Evolutionary conservation across 2,329 filamentous ascomycete species (phyloP).

Genomic region (Ascochyta rabiei): DNA sequence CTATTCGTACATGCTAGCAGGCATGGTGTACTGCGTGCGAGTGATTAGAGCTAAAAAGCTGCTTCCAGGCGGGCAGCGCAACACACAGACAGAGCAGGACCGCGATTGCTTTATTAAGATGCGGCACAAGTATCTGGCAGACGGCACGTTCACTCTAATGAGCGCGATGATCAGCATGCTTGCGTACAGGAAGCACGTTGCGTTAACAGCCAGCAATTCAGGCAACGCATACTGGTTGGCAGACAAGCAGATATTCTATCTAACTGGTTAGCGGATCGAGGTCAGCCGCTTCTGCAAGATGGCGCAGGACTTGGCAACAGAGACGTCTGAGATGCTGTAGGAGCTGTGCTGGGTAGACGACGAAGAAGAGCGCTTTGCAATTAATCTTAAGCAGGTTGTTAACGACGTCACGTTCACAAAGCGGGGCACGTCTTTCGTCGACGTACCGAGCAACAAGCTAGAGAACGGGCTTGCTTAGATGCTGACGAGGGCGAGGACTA

Average conservation of each 20-base stretch:
- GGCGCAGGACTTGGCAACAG: not conserved
- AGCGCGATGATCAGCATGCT: not conserved
- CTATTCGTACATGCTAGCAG: constrained; percentile 24
- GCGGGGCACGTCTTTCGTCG: not conserved
- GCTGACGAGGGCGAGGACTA: not conserved
- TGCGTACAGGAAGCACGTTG: not conserved
- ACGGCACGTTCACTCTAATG: not conserved
- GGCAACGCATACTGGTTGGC: not conserved
- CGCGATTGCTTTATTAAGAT: not conserved
- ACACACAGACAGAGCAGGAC: constrained; percentile 19
- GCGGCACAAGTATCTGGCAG: not conserved
- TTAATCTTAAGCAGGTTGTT: not conserved
- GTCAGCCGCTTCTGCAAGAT: not conserved
- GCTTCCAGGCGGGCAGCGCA: constrained; percentile 8
- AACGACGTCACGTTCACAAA: not conserved
- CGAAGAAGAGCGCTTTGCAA: not conserved
- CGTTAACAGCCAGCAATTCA: not conserved
- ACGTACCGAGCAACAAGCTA: not conserved
- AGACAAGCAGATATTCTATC: not conserved
- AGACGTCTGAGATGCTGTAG: not conserved
- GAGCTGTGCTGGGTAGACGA: not conserved
- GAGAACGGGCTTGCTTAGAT: not conserved
- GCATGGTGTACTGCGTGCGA: constrained; percentile 23
- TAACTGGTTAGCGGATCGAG: not conserved
- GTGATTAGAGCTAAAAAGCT: constrained; percentile 24